Percentiles rank a stretch among this genome's conserved stretches.
Evolutionary conservation across 2,329 filamentous ascomycete genomes (phyloP).

Genomic region (Cryphonectria parasitica): DNA sequence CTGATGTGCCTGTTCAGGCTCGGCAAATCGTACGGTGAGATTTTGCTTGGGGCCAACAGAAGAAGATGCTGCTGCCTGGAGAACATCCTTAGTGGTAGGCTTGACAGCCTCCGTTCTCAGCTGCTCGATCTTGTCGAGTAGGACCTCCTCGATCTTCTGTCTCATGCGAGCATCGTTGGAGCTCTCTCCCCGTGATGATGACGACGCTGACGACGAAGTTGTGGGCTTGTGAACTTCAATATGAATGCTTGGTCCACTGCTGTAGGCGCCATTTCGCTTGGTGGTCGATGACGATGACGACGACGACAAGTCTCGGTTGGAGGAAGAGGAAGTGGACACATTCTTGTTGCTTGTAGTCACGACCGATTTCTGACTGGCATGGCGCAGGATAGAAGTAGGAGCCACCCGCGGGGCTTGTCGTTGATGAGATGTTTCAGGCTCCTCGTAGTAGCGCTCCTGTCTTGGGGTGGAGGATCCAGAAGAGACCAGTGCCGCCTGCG

Average conservation of each 20-base stretch:
- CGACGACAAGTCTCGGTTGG: constrained; percentile 13
- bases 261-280: constrained; percentile 14
- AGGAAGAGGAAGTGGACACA: not conserved
- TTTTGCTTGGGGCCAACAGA: constrained; percentile 15
- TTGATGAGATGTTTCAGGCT: not conserved
- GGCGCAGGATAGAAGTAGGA: constrained; percentile 23
- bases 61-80: not conserved
- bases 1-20: constrained; percentile 21
- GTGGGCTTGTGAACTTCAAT: constrained; percentile 26
- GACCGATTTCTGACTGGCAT: constrained; percentile 17
- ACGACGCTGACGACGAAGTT: not conserved
- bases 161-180: constrained; percentile 17
- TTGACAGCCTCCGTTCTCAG: constrained; percentile 14
- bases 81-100: not conserved
- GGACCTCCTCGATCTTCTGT: constrained; percentile 26
- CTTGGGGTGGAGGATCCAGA: constrained; percentile 21
- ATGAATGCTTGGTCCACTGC: constrained; percentile 19
- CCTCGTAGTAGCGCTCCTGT: constrained; percentile 4
- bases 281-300: constrained; percentile 1
- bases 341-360: constrained; percentile 19
- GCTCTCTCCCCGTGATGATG: not conserved
- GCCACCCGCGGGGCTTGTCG: not conserved
- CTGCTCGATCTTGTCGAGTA: constrained; percentile 26
- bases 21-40: constrained; percentile 23
- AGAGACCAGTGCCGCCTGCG: not conserved